phyloP scores from a whole-genome alignment of 129 eudicot genomes.

The Chrysanthemum seticuspe region DNA sequence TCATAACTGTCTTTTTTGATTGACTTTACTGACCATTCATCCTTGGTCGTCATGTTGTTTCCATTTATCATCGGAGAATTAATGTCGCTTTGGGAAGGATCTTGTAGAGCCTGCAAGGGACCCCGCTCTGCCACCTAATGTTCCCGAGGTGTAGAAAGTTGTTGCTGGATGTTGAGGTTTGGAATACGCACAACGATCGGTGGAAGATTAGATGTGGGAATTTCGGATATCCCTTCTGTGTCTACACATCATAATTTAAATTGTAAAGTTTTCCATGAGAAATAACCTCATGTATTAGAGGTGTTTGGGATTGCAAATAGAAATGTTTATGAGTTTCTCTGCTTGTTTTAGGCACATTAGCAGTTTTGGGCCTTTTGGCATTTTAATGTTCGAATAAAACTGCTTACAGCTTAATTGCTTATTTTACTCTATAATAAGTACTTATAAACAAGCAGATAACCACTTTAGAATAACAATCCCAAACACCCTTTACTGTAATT shows the following conservation, averaged over 20 bases:
- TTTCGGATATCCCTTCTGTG: constrained; percentile 42
- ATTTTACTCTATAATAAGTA: too few relatives aligned
- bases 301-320: too few relatives aligned
- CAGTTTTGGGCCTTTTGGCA: too few relatives aligned
- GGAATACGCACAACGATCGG: constrained; percentile 39
- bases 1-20: constrained; percentile 44
- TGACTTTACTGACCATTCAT: constrained; percentile 69
- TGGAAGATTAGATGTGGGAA: constrained; percentile 37
- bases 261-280: background rate
- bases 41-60: constrained; percentile 30
- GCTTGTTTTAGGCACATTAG: too few relatives aligned
- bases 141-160: constrained; percentile 31
- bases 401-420: too few relatives aligned
- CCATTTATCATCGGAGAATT: too few relatives aligned
- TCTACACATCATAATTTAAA: constrained; percentile 19
- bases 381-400: too few relatives aligned
- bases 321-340: too few relatives aligned
- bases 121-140: background rate
- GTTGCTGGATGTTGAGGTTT: constrained; percentile 22
- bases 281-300: background rate
- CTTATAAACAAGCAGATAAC: too few relatives aligned
- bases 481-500: too few relatives aligned
- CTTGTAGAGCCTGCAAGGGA: too few relatives aligned
- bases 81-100: background rate
- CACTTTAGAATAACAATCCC: too few relatives aligned